Base-by-base conservation (phyloP, 805 yeast genomes). In the Ogataea philodendri region DNA sequence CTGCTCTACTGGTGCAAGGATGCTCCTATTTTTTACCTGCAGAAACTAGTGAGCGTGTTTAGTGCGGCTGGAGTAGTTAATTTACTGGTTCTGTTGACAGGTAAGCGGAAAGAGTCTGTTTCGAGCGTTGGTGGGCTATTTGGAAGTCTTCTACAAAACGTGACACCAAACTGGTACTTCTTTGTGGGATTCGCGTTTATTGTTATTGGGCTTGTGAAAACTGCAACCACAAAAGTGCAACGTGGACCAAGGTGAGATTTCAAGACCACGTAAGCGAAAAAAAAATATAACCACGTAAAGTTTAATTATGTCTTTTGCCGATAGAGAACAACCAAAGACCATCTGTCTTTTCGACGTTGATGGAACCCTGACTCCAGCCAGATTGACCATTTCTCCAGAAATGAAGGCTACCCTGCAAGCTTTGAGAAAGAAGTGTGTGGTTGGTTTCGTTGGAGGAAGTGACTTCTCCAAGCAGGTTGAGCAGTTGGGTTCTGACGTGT, bases 361-460 rank as follows among this genome's bases (percentile, higher is more conserved):
- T 63, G 98, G 97, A 50, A 93, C 99, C 39, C 75, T 93, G 65
- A 90, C 97, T 26, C 98, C 97, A 51, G 97, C 98, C 37, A 87
- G 99, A 73, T 48, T 61, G 37, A 39, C 31, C 24, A 66, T 84
- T 52, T 78, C 88, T 44, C 75, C 77, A 55, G 96, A 88, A 66
- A 83, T 93, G 81, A 76, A 69, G 59, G 65, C 74, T 46, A 68
- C 84, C 26, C 76, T 93, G 55, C 61, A 65, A 44, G 76, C 81
- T 51, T 77, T 93, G 60, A 84, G 96, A 70, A 72, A 87, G 72
- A 89, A 90, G 72, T 90, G 78, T 54, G 96, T 84, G 35, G 78
- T 93, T 69, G 99, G 98, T 39, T 93, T 88, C 57, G 98, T 93
- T 47, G 98, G 98, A 64, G 98, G 98, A 54, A 81, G 94, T 35